Evolutionary conservation across 1,284 basidiomycete genomes (phyloP).

Genomic region (Anthracocystis setariae): DNA sequence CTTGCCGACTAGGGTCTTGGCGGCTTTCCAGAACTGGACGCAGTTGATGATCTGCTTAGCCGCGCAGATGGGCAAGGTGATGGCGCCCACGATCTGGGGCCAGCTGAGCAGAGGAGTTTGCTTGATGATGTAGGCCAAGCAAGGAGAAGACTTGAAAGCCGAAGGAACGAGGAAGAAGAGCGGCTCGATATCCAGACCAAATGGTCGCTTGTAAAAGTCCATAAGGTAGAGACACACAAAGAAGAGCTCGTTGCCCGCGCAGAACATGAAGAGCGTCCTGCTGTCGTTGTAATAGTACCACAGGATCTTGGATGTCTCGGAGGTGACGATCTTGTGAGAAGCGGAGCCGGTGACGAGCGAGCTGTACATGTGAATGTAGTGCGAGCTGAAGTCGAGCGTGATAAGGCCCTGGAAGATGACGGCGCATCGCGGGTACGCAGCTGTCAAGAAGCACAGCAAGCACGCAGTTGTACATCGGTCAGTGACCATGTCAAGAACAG

Average conservation of each 20-base stretch:
- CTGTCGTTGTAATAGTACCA: conserved; percentile 94
- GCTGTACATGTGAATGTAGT: conserved; percentile 99
- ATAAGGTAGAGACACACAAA: conserved; percentile 95
- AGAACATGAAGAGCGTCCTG: conserved; percentile 89
- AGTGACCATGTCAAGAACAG: conserved; percentile 99
- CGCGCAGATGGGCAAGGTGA: conserved; percentile 79
- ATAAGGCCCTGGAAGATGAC: conserved; percentile 94
- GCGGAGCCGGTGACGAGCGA: conserved; percentile 90
- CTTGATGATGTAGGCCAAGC: conserved; percentile 48
- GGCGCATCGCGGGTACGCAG: conserved; percentile 83
- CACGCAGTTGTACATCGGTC: conserved; percentile 96
- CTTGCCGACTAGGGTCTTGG: conserved; percentile 76
- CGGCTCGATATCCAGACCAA: conserved; percentile 53
- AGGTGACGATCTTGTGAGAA: conserved; percentile 90
- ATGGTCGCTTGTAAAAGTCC: conserved; percentile 75
- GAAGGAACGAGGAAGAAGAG: conserved; percentile 44
- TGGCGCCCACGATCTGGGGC: conserved; percentile 78
- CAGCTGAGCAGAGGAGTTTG: conserved; percentile 75
- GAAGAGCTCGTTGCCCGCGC: conserved; percentile 96
- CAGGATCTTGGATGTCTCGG: conserved; percentile 89
- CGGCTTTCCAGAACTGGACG: conserved; percentile 98
- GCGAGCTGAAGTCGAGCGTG: conserved; percentile 94
- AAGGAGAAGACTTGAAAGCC: conserved; percentile 35
- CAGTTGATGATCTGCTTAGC: conserved; percentile 93
- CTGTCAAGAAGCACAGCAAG: conserved; percentile 90